A percentile compares a stretch with the other conserved stretches of the same genome.
These are phyloP conservation scores for Malus hybrid DNA, from an alignment of 331 rosid species.

Conservation along the genomic window DNA sequence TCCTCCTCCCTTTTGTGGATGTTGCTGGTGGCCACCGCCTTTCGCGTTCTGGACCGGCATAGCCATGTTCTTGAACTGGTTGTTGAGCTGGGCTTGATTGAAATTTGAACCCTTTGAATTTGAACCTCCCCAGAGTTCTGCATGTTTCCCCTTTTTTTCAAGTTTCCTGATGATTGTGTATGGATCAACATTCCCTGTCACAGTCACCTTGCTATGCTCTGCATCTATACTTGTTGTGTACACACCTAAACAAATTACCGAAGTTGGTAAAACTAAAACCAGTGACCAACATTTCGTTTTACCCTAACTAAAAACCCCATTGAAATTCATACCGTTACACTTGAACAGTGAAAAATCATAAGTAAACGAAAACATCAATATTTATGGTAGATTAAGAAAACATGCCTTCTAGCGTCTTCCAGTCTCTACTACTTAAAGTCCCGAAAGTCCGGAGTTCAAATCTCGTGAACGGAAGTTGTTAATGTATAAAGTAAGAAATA, in stretches of 20 bases:
- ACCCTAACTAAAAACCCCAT: background rate
- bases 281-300: background rate
- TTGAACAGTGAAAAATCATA: no score
- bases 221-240: constrained; percentile 61
- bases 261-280: background rate
- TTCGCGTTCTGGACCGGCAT: constrained; percentile 21
- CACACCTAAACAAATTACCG: constrained; percentile 43
- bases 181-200: constrained; percentile 73
- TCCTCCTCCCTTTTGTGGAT: constrained; percentile 11
- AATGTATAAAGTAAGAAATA: no score
- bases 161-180: constrained; percentile 58
- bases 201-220: constrained; percentile 75
- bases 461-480: no score
- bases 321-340: background rate
- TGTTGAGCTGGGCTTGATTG: constrained; percentile 29
- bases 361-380: no score
- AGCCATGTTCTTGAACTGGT: constrained; percentile 64
- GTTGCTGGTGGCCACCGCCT: constrained; percentile 20
- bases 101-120: constrained; percentile 41
- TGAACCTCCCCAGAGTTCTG: constrained; percentile 64
- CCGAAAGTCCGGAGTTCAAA: no score
- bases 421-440: background rate
- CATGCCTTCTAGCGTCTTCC: background rate
- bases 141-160: constrained; percentile 71
- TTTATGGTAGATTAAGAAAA: background rate